Evolutionary conservation across 345 rosid genomes (phyloP), one percentile per base, ranked within the genome.

Genomic region (Brassica juncea): DNA sequence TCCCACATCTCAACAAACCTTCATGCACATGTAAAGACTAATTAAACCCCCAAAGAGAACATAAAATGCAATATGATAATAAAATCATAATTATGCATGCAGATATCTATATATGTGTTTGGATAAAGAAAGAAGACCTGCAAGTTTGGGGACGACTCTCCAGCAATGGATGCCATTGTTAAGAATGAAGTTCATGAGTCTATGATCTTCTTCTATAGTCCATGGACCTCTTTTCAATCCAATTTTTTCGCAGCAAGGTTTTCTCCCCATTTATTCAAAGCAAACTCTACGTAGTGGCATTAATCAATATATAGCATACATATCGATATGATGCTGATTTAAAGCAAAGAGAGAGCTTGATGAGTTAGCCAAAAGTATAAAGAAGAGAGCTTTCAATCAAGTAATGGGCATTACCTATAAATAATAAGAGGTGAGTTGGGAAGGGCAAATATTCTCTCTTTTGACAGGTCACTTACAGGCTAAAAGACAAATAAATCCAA

Each of bases 221-320:
- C 99, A 95, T 52, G 99, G 98, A 78, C 99, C 99, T 74, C 97
- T 82, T 83, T 91, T 92, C 77, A 95, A 68, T 65, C 99, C 99
- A 68, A 91, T 85, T 80, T 92, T 95, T 42, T 95, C 96, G 77
- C 99, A 95, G 31, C 99, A 95, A 73, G 99, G 99, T 77, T 89
- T 86, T 57, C 99, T 88, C 82, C 98, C 99, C 84, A 81, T 81
- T 35, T 44, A 54, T 7, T 11, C 10, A 57, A 69, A 47, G 32
- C 23, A 67, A 73, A 30, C 42, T 63, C 61, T 62, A 69, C 42
- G 0, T 49, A n/a, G 23, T 66, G 39, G 66, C 27, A 60, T 72
- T 54, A 9, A 79, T 30, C 78, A 73, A 54, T 35, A 54, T 7
- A 32, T 6, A 32, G 37, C 37, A 32, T 32, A 1, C 8, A 44